A percentile compares a stretch with the other conserved stretches of the same genome.
Conservation (phyloP, 176 grass and related monocot genomes). For the maize (Zea mays) region Zm-B73-REFERENCE-NAM-5.0 NC_050097.1:4034501-4035000, state of each 20-base stretch:
- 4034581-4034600: not conserved
- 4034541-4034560: not conserved
- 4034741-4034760: no score
- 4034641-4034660: not conserved
- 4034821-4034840: not conserved
- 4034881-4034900: slow-evolving; percentile 26
- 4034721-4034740: no score
- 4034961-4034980: slow-evolving; percentile 53
- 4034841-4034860: not conserved
- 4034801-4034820: slow-evolving; percentile 9
- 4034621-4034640: not conserved
- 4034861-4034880: slow-evolving; percentile 16
- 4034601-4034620: not conserved
- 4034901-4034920: slow-evolving; percentile 28
- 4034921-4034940: slow-evolving; percentile 26
- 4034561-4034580: not conserved
- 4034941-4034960: slow-evolving; percentile 50
- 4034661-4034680: slow-evolving; percentile 37
- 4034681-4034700: slow-evolving; percentile 29
- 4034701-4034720: not conserved
- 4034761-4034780: no score
- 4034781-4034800: not conserved
- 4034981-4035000: slow-evolving; percentile 44
- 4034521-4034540: slow-evolving; percentile 5
- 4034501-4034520: not conserved